Evolutionary conservation across 2,329 filamentous ascomycete genomes (phyloP), one percentile per base, ranked within the genome.

Genomic region (Scedosporium aurantiacum): DNA sequence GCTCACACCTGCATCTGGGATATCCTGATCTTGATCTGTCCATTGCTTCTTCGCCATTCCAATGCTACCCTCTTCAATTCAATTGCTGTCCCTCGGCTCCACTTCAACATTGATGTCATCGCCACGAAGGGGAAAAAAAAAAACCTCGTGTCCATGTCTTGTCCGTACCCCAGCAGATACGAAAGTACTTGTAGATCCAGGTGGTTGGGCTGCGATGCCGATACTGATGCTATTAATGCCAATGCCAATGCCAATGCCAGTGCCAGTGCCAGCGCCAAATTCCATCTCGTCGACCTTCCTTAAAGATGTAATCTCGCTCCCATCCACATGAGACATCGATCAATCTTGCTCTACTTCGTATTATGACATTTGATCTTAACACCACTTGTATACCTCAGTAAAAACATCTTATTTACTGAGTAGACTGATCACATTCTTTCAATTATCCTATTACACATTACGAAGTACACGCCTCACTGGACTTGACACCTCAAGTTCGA

Each of bases 241-340:
- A 37, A 12, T 37, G 12, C 10, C n/a, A n/a, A n/a, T n/a, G n/a
- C n/a, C n/a, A n/a, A n/a, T n/a, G n/a, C n/a, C n/a, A n/a, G n/a
- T n/a, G n/a, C n/a, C n/a, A n/a, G n/a, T n/a, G n/a, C n/a, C n/a
- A n/a, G n/a, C n/a, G n/a, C n/a, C n/a, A n/a, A n/a, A n/a, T n/a
- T 37, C 32, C 32, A 47, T 54, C 21, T 25, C 21, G 18, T 18
- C 50, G n/a, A n/a, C n/a, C 50, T 54, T 25, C 50, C 50, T 54
- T 54, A 54, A 54, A 54, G 50, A 54, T 54, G 18, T 4, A 54
- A 54, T 54, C 50, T 54, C 50, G 50, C 50, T 54, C 50, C 50
- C 23, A 18, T 23, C 50, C 50, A 54, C 50, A 54, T 54, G 50
- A 54, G 50, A 54, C 50, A 54, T 23, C 50, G 50, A 54, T 23